Evolutionary conservation across 192 early-diverging fungal species (phyloP), one percentile per base, ranked within the genome.

Genomic region (Borealophlyctis nickersoniae): DNA sequence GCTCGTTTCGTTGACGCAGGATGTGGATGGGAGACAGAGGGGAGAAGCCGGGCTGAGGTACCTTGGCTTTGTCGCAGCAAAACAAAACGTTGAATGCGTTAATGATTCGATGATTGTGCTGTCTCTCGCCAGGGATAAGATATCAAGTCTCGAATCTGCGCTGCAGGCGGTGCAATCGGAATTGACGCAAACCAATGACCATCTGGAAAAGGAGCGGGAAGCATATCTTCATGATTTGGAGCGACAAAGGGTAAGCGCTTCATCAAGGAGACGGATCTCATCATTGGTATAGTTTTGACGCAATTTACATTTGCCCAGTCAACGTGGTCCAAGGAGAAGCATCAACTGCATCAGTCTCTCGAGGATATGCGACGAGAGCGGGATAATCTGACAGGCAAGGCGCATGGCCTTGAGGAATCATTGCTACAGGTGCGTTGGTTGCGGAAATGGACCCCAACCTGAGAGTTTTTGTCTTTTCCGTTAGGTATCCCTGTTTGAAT

Each of bases 161-260:
- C 45, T 62, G 9, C 62, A 63, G 31, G 28, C 49, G 2, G 7
- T 55, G 22, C 52, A 70, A 28, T 49, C 36, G 2, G 53, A 71
- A 23, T 33, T 76, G 22, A 62, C 66, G 14, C 58, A 72, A n/a
- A 4, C 60, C 5, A 32, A 50, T 16, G 74, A 68, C 14, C 58
- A 72, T 54, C 13, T 59, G 23, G 69, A 67, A 33, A 31, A 67
- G 23, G 74, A 76, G 24, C 36, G 45, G 16, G 52, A 66, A 26
- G 74, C 69, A 4, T 71, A 71, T 33, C 28, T 49, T 9, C 63
- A 65, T 27, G 56, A 65, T n/a, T 39, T 63, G 0, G 74, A 76
- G 36, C 51, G 74, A 29, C 58, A 70, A 36, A 60, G 63, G 4
- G 67, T 69, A 32, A 31, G 61, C 3, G 0, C 2, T 29, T 52